These are phyloP conservation scores for Venturia oleaginea DNA, from an alignment of 2,329 filamentous ascomycete species.

Conservation along the genomic window DNA sequence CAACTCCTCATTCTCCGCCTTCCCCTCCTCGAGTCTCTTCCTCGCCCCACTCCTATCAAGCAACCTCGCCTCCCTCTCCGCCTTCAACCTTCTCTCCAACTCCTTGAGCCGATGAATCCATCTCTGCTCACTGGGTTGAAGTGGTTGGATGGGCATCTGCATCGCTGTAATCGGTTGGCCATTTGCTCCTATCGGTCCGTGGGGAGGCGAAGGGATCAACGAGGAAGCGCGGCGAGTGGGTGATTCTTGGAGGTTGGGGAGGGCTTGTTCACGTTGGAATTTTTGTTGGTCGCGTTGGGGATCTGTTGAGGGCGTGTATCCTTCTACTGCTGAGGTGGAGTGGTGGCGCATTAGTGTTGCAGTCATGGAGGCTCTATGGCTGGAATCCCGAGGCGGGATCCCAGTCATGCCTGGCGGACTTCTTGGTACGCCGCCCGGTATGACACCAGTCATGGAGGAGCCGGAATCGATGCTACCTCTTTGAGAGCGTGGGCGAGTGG, in stretches of 20 bases:
- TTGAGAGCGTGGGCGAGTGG: constrained; percentile 18
- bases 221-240: neutral
- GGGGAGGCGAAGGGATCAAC: neutral
- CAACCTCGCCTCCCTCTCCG: constrained; percentile 76
- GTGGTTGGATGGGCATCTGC: constrained; percentile 12
- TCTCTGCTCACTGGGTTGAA: constrained; percentile 53
- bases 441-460: constrained; percentile 10
- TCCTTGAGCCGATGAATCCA: constrained; percentile 83
- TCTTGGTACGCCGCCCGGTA: constrained; percentile 12
- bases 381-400: constrained; percentile 22
- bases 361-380: constrained; percentile 37
- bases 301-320: constrained; percentile 16
- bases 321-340: constrained; percentile 42
- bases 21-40: constrained; percentile 68
- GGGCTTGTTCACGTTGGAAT: constrained; percentile 4
- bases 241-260: constrained; percentile 18
- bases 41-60: constrained; percentile 77
- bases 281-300: neutral
- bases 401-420: constrained; percentile 2
- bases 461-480: constrained; percentile 19
- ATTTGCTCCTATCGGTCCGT: neutral
- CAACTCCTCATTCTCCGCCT: constrained; percentile 63
- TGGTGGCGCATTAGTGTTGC: constrained; percentile 47
- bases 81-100: constrained; percentile 78
- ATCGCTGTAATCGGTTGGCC: neutral